Percentiles rank a stretch among this genome's conserved stretches.
These are phyloP conservation scores for Ophioceras dolichostomum DNA, from an alignment of 2,329 filamentous ascomycete genomes.

Conservation along the genomic window DNA sequence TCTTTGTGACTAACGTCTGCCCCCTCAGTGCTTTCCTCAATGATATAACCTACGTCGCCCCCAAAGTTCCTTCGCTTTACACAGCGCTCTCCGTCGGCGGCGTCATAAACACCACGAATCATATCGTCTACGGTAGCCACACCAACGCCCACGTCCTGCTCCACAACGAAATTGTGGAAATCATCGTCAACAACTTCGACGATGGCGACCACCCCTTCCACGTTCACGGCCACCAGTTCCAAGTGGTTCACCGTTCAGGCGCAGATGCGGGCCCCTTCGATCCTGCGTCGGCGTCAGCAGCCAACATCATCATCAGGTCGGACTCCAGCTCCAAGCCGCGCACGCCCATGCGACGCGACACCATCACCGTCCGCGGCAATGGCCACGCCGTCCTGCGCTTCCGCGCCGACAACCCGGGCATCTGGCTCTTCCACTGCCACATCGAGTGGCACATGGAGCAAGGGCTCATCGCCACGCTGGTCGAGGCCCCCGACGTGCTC, in stretches of 20 bases:
- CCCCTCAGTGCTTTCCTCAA: conserved; percentile 52
- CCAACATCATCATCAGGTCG: too few species aligned
- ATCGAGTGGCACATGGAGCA: conserved; percentile 42
- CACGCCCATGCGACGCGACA: conserved; percentile 55
- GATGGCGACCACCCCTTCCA: conserved; percentile 13
- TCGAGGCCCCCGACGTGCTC: conserved; percentile 42
- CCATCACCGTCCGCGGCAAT: conserved; percentile 49
- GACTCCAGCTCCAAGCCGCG: too few species aligned
- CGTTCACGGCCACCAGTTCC: conserved; percentile 12
- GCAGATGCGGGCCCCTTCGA: too few species aligned
- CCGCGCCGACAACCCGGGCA: conserved; percentile 50
- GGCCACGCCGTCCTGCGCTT: conserved; percentile 60
- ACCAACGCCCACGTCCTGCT: conserved; percentile 56
- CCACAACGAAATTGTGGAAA: conserved; percentile 55
- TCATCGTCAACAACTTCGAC: conserved; percentile 37
- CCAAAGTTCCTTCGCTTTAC: conserved; percentile 71
- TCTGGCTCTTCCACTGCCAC: conserved; percentile 37
- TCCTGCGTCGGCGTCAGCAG: too few species aligned
- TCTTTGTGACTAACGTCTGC: too few species aligned
- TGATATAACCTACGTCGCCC: conserved; percentile 60
- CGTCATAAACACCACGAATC: conserved; percentile 36
- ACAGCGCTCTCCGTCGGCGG: conserved; percentile 55
- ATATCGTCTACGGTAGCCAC: conserved; percentile 51
- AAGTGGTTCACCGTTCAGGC: too few species aligned
- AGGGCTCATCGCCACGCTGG: conserved; percentile 29